Evolutionary conservation across 2,329 filamentous ascomycete genomes (phyloP), one percentile per base, ranked within the genome.

Genomic region (Phyllosticta citrichinensis): DNA sequence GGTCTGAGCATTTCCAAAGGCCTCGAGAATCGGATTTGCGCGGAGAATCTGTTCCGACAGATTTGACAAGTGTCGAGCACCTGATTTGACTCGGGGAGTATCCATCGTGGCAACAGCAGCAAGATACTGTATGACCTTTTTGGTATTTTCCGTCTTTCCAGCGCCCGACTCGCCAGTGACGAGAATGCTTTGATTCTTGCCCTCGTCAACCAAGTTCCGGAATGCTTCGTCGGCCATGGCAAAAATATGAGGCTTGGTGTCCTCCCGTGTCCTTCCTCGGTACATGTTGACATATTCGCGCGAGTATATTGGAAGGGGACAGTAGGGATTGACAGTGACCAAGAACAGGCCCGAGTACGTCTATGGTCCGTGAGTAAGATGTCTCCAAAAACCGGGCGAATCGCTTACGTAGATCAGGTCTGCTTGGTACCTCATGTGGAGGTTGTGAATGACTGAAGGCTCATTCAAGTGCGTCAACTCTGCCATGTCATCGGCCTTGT

Each of bases 241-340:
- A 70, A 93, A 99, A 61, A 99, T 97, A 71, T 99, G 94, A 9
- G 94, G 94, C 68, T 94, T 94, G 9, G 91, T 97, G 69, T 99
- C 94, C 70, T 99, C 95, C 65, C 93, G 81, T 67, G 82, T 91
- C 62, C 91, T 84, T 5, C 94, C 94, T 69, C 91, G 92, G 78
- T 99, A 99, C 90, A 97, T 96, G 70, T 96, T 95, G 78, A 99
- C 84, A 76, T 97, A 97, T 68, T 99, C 94, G 71, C 94, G 91
- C 60, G 86, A 91, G 75, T 99, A 99, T 63, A 99, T 99, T 3
- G 95, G 91, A 10, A 99, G 77, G 2, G 91, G 86, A 65, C 91
- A 96, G 76, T 99, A 99, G 0, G 95, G 94, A 71, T 99, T 99
- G 64, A 99, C 89, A 0, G 95, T 95, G 56, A 99, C 94, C 70